Percentiles rank a stretch among this genome's conserved stretches.
Conservation (phyloP, 257 asterid genomes). For the Solanum bulbocastanum region DNA sequence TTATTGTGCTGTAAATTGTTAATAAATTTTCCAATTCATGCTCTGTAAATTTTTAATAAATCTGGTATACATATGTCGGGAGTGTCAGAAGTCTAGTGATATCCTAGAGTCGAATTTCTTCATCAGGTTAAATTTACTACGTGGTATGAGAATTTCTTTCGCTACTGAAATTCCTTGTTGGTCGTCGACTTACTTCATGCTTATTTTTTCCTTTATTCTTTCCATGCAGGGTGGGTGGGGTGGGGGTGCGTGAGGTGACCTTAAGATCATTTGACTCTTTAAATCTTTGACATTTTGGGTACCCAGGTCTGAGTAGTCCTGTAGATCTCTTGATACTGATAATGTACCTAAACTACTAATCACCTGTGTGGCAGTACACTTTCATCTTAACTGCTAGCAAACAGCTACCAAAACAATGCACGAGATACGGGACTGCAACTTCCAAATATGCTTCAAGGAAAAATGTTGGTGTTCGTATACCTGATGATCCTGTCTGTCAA, state of each 20-base stretch:
- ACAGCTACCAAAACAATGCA: constrained; percentile 76
- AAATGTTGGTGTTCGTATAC: constrained; percentile 80
- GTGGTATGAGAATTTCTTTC: not conserved
- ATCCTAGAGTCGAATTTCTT: not conserved
- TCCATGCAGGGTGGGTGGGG: not conserved
- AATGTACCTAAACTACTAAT: not conserved
- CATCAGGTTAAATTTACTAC: not conserved
- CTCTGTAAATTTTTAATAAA: not conserved
- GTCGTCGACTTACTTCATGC: not conserved
- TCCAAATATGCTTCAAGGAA: constrained; percentile 67
- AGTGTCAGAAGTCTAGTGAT: not conserved
- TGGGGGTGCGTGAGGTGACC: not conserved
- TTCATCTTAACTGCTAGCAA: constrained; percentile 84
- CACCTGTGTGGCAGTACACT: constrained; percentile 56
- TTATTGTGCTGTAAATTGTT: not conserved
- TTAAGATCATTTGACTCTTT: not conserved
- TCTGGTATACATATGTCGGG: not conserved
- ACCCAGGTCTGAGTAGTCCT: not conserved
- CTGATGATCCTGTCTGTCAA: constrained; percentile 82
- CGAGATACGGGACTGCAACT: constrained; percentile 56
- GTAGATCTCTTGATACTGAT: not conserved
- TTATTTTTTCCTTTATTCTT: not conserved
- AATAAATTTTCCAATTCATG: not conserved
- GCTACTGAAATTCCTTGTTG: not conserved
- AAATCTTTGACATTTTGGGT: not conserved